A percentile compares a stretch with the other conserved stretches of the same genome.
Evolutionary conservation across 768 basidiomycete genomes (phyloP).

Genomic region (Serendipita indica): DNA sequence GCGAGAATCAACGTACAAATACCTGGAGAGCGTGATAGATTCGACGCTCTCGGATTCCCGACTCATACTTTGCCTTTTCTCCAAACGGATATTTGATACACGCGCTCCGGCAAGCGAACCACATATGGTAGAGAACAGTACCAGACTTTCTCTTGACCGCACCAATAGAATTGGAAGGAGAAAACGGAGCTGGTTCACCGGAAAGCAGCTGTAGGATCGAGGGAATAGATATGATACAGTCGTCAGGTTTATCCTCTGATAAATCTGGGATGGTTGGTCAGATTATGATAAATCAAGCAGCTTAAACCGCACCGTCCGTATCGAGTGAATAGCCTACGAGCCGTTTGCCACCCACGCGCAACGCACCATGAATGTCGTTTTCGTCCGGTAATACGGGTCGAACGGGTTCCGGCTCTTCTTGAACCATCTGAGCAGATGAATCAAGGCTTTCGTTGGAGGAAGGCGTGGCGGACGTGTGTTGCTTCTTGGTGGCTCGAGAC

Average conservation of each 20-base stretch:
- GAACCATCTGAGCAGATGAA: neutral
- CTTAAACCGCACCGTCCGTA: neutral
- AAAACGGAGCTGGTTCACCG: neutral
- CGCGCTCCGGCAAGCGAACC: neutral
- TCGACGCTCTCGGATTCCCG: neutral
- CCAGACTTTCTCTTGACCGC: neutral
- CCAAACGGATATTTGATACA: neutral
- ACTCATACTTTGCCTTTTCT: neutral
- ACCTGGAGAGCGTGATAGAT: neutral
- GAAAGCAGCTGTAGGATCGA: neutral
- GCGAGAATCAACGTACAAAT: neutral
- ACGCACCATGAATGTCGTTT: neutral
- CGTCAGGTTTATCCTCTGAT: neutral
- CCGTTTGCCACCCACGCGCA: neutral
- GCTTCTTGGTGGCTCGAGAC: neutral
- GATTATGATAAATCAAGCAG: neutral
- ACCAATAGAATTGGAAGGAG: neutral
- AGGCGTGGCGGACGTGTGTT: neutral
- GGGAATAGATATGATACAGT: neutral
- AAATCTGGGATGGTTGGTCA: neutral
- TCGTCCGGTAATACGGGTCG: too few species aligned
- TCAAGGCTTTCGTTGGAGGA: too few species aligned
- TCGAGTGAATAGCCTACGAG: neutral
- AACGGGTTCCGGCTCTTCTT: neutral
- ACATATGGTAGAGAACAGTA: neutral